Percentiles rank a stretch among this genome's conserved stretches.
phyloP scores from a whole-genome alignment of 2,329 filamentous ascomycete species.

The Thelonectria blattea region DNA sequence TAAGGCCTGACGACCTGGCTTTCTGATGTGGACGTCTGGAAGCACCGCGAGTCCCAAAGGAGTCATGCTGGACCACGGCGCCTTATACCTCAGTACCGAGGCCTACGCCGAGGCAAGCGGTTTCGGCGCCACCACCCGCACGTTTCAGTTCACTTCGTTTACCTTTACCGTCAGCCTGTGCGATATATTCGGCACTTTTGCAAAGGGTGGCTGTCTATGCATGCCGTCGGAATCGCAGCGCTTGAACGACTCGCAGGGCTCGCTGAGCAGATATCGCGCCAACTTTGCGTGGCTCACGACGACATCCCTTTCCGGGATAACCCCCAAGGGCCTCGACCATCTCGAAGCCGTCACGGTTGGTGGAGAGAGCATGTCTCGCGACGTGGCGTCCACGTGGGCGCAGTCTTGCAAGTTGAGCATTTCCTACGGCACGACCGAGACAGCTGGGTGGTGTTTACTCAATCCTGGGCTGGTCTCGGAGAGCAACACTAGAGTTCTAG shows the following conservation, averaged over 20 bases:
- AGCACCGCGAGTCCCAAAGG: constrained; percentile 31
- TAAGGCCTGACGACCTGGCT: constrained; percentile 8
- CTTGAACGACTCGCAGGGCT: constrained; percentile 21
- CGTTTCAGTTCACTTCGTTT: constrained; percentile 42
- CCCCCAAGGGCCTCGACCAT: too few species aligned
- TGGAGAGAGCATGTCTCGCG: too few species aligned
- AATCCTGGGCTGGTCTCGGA: too few species aligned
- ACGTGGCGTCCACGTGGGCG: too few species aligned
- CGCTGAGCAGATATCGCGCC: constrained; percentile 12
- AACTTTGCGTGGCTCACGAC: constrained; percentile 12
- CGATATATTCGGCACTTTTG: constrained; percentile 31
- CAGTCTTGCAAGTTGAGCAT: too few species aligned
- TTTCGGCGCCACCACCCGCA: constrained; percentile 23
- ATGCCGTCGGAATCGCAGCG: constrained; percentile 26
- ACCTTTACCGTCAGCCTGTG: constrained; percentile 40
- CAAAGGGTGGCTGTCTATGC: constrained; percentile 26
- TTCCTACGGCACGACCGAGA: too few species aligned
- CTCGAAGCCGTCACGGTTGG: too few species aligned
- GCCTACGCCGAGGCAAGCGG: constrained; percentile 19
- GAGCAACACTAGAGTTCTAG: too few species aligned
- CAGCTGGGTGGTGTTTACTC: too few species aligned
- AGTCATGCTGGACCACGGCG: constrained; percentile 26
- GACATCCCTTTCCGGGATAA: too few species aligned
- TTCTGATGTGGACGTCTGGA: constrained; percentile 32
- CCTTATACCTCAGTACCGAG: constrained; percentile 18